Conservation (phyloP, 257 asterid genomes). For the Fraxinus americana region DNA sequence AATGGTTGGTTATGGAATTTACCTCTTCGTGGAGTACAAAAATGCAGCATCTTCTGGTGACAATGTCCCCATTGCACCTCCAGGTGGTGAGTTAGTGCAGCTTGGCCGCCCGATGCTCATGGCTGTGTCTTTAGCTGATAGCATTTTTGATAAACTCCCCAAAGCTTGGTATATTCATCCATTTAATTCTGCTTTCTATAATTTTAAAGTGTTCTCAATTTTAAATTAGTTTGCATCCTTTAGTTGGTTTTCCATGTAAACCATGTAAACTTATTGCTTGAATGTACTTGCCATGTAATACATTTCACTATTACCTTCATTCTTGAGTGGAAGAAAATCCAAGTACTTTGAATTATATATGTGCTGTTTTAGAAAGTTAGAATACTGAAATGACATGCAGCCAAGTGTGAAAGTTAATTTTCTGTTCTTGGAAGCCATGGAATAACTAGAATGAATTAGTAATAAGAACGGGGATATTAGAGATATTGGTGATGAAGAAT, state of each 20-base stretch:
- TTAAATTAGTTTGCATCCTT: neutral
- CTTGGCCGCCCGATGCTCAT: constrained; percentile 92
- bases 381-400: neutral
- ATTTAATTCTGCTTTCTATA: neutral
- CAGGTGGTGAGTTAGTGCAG: constrained; percentile 55
- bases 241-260: neutral
- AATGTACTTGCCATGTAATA: neutral
- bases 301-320: neutral
- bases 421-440: neutral
- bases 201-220: neutral
- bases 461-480: neutral
- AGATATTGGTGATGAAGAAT: neutral
- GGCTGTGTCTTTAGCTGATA: constrained; percentile 64
- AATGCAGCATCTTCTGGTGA: constrained; percentile 47
- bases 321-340: neutral
- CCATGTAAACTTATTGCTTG: neutral
- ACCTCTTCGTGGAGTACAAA: constrained; percentile 76
- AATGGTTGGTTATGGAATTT: constrained; percentile 86
- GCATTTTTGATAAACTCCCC: constrained; percentile 85
- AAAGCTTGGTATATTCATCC: constrained; percentile 71
- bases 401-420: neutral
- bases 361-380: neutral
- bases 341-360: neutral
- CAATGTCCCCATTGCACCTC: constrained; percentile 46
- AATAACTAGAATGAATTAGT: neutral